phyloP scores from a whole-genome alignment of 2,329 filamentous ascomycete genomes.

The Dactylellina haptotyla region DNA sequence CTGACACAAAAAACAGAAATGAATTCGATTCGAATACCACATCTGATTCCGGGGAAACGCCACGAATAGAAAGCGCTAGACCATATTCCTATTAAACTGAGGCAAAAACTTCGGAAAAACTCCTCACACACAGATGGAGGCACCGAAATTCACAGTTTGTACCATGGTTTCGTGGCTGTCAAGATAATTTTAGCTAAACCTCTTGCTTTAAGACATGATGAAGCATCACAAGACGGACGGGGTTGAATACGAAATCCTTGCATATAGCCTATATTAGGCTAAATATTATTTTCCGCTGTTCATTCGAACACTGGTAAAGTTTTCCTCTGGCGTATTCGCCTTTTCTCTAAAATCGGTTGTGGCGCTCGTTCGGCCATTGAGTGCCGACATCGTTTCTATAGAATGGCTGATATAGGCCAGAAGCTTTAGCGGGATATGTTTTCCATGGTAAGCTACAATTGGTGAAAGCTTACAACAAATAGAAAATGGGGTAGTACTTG shows the following conservation, averaged over 20 bases:
- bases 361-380: conserved; percentile 44
- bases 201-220: not conserved
- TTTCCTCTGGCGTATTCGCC: not conserved
- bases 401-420: conserved; percentile 35
- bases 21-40: not conserved
- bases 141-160: not conserved
- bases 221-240: conserved; percentile 23
- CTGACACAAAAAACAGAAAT: not conserved
- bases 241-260: conserved; percentile 35
- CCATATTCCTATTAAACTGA: not conserved
- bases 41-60: not conserved
- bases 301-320: conserved; percentile 7
- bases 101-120: conserved; percentile 37
- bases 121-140: not conserved
- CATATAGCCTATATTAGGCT: conserved; percentile 46
- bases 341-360: conserved; percentile 33
- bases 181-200: not conserved
- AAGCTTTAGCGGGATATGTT: conserved; percentile 9
- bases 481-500: too few species aligned
- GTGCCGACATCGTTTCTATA: conserved; percentile 14
- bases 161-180: not conserved
- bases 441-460: too few species aligned
- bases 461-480: too few species aligned
- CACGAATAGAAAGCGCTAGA: not conserved
- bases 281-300: conserved; percentile 36